These are phyloP conservation scores for Pseudogymnoascus sp. DNA, from an alignment of 2,329 filamentous ascomycete genomes.

Conservation along the genomic window DNA sequence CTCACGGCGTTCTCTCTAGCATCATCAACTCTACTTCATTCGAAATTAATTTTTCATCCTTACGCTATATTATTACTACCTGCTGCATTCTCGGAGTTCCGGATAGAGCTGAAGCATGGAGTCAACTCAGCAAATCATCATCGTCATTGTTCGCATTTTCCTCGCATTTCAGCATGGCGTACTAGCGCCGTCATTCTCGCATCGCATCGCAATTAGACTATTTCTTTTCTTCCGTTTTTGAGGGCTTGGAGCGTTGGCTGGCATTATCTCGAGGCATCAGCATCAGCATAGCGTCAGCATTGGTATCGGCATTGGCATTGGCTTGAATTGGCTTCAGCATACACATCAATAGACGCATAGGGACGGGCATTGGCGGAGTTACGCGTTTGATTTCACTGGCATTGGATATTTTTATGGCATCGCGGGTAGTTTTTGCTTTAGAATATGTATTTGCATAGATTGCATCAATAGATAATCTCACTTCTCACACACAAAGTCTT, in stretches of 20 bases:
- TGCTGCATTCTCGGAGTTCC: background rate
- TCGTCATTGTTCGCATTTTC: background rate
- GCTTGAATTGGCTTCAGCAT: background rate
- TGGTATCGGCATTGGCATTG: background rate
- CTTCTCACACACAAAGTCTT: background rate
- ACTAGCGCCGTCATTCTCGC: background rate
- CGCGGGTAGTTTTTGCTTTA: background rate
- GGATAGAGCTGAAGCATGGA: background rate
- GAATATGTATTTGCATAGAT: slow-evolving; percentile 1
- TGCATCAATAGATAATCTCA: slow-evolving; percentile 10
- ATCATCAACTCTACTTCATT: background rate
- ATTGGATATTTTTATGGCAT: background rate
- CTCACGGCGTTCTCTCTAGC: background rate
- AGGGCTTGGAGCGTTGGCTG: background rate
- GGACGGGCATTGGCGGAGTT: slow-evolving; percentile 1
- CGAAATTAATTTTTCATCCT: background rate
- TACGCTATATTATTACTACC: background rate
- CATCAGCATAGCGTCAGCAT: background rate
- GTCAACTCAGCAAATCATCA: background rate
- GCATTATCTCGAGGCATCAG: background rate
- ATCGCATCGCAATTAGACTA: background rate
- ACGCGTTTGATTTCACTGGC: background rate
- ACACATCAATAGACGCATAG: background rate
- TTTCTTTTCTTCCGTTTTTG: background rate
- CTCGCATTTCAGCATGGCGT: background rate